A percentile compares a stretch with the other conserved stretches of the same genome.
Conservation (phyloP, 352 stramenopile species). For the Phytophthora litchii region DNA sequence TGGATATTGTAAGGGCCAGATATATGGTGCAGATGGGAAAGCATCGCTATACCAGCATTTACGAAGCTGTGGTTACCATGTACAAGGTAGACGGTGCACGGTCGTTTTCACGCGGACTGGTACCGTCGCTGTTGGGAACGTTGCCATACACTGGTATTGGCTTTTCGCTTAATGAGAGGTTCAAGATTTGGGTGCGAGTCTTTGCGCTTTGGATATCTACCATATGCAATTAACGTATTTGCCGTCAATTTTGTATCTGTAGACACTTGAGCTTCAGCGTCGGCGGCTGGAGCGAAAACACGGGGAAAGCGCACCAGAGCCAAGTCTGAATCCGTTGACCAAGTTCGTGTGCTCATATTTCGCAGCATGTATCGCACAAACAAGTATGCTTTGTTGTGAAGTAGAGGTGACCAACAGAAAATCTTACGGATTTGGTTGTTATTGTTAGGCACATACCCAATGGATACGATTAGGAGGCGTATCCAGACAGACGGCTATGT, state of each 20-base stretch:
- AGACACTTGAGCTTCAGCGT: conserved; percentile 61
- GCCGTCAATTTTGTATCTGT: background rate
- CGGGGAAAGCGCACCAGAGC: conserved; percentile 27
- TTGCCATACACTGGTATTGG: conserved; percentile 88
- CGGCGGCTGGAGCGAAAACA: conserved; percentile 35
- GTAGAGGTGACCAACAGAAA: background rate
- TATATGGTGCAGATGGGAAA: conserved; percentile 90
- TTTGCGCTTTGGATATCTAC: background rate
- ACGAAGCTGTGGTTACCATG: conserved; percentile 72
- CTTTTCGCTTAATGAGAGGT: conserved; percentile 84
- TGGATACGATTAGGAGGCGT: conserved; percentile 84
- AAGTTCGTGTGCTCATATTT: conserved; percentile 89
- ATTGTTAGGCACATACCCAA: conserved; percentile 73
- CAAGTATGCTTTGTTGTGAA: conserved; percentile 18
- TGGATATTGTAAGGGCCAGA: conserved; percentile 81
- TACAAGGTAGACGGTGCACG: conserved; percentile 72
- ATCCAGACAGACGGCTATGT: conserved; percentile 88
- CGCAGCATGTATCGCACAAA: conserved; percentile 84
- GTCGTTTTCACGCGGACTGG: conserved; percentile 72
- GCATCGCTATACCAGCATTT: conserved; percentile 74
- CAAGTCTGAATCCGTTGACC: conserved; percentile 65
- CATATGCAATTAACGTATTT: background rate
- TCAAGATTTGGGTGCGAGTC: conserved; percentile 74
- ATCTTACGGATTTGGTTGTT: conserved; percentile 3
- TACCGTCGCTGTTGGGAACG: conserved; percentile 84